phyloP scores from a whole-genome alignment of 2,329 filamentous ascomycete species.

The Cercospora sp. region DNA sequence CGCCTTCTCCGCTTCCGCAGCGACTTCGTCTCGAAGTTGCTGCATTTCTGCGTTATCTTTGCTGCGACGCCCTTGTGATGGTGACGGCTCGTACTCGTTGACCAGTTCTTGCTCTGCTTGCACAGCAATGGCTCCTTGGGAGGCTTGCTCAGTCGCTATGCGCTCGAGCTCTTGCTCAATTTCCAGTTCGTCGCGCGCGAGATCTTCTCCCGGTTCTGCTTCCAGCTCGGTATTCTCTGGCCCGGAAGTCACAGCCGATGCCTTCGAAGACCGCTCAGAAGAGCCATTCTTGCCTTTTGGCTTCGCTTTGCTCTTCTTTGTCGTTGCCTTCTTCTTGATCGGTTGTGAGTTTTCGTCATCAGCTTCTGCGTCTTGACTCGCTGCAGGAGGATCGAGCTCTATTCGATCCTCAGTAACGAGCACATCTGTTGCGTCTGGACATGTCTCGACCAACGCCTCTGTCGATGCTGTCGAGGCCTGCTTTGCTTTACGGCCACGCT shows the following conservation, averaged over 20 bases:
- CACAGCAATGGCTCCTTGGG: conserved; percentile 27
- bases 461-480: conserved; percentile 20
- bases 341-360: conserved; percentile 18
- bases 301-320: conserved; percentile 35
- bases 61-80: conserved; percentile 33
- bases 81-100: conserved; percentile 43
- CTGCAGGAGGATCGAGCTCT: conserved; percentile 16
- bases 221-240: conserved; percentile 18
- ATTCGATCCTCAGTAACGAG: conserved; percentile 15
- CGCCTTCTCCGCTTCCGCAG: conserved; percentile 21
- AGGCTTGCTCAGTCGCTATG: conserved; percentile 34
- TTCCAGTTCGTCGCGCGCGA: conserved; percentile 34
- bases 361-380: conserved; percentile 15
- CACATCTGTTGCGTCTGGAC: not conserved
- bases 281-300: conserved; percentile 34
- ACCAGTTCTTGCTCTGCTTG: conserved; percentile 33
- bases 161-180: conserved; percentile 38
- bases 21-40: conserved; percentile 27
- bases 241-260: conserved; percentile 25
- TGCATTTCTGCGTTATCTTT: conserved; percentile 29
- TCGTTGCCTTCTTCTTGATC: conserved; percentile 23
- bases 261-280: conserved; percentile 30
- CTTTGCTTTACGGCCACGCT: conserved; percentile 30
- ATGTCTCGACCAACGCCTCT: conserved; percentile 12
- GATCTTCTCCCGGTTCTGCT: conserved; percentile 23